Evolutionary conservation across 1,139 yeast genomes (phyloP), one percentile per base, ranked within the genome.

Genomic region (Debaryomyces sp.): DNA sequence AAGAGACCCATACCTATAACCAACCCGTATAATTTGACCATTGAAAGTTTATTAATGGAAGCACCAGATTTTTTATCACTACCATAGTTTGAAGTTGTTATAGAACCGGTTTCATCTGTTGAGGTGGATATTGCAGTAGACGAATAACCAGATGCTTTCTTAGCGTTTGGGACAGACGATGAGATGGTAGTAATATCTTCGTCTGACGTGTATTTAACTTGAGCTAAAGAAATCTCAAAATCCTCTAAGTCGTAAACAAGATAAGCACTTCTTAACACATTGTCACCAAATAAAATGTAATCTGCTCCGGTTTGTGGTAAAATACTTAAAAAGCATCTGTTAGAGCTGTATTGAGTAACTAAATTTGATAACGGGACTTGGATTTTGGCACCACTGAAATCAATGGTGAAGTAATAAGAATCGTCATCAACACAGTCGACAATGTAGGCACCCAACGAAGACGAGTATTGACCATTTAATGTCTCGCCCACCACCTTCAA

Each of bases 211-310:
- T 63, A 61, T 47, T 67, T 68, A 6, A 84, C 86, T 56, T 80
- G 89, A 1, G 95, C 97, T 46, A 91, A 51, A 0, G 86, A 84
- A 26, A 90, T 73, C 59, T 84, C 82, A 47, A 71, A 67, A 53
- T 79, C 80, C 29, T 87, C 91, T 54, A 89, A 70, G 65, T 91
- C 95, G 58, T 80, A 89, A 39, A 89, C 96, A 47, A 85, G 81
- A 62, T 90, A 90, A 7, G 89, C 91, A 46, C 81, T 75, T 51
- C 89, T 77, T 58, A 91, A 69, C 67, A 89, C 84, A 29, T 85
- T 79, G 64, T 89, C 96, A 41, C 97, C 97, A 12, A 89, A 61
- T 45, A 71, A 59, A 35, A 70, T 54, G 51, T 61, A 68, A 35
- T 49, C 49, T 1, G 39, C 13, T 10, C 23, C 15, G n/a, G 55